Conservation (phyloP, 306 rosid species). For the Trichosanthes truncata region DNA sequence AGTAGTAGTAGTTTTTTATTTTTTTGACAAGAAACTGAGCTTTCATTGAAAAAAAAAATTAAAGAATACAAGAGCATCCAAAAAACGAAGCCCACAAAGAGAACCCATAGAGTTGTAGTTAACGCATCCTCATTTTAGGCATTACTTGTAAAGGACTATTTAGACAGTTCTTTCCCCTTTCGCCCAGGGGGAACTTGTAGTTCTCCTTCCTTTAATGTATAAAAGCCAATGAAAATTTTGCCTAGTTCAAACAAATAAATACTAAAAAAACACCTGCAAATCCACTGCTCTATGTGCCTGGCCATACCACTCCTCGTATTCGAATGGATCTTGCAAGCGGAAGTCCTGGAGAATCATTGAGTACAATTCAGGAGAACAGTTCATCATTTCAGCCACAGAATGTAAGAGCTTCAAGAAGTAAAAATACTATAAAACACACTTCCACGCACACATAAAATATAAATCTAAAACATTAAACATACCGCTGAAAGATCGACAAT, state of each 20-base stretch:
- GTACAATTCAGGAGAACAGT: neutral
- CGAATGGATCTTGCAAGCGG: conserved; percentile 70
- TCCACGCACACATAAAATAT: neutral
- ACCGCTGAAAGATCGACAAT: conserved; percentile 99
- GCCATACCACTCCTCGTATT: conserved; percentile 93
- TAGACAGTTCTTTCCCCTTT: neutral
- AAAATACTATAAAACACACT: neutral
- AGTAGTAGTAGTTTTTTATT: neutral
- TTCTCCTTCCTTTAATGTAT: neutral
- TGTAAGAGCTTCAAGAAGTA: neutral
- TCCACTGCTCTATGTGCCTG: conserved; percentile 77
- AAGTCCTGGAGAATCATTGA: conserved; percentile 53
- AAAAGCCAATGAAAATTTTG: neutral
- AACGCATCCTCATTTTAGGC: neutral
- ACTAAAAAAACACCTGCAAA: conserved; percentile 42
- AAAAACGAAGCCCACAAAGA: no score
- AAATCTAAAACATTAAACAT: conserved; percentile 20
- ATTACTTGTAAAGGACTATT: neutral
- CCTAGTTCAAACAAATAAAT: neutral
- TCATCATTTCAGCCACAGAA: neutral
- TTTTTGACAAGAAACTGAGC: no score
- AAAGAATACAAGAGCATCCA: no score
- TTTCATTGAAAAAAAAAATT: no score
- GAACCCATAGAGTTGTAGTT: neutral
- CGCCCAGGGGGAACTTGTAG: neutral